These are phyloP conservation scores for Kazachstania psychrophila DNA, from an alignment of 805 yeast genomes.

Conservation along the genomic window DNA sequence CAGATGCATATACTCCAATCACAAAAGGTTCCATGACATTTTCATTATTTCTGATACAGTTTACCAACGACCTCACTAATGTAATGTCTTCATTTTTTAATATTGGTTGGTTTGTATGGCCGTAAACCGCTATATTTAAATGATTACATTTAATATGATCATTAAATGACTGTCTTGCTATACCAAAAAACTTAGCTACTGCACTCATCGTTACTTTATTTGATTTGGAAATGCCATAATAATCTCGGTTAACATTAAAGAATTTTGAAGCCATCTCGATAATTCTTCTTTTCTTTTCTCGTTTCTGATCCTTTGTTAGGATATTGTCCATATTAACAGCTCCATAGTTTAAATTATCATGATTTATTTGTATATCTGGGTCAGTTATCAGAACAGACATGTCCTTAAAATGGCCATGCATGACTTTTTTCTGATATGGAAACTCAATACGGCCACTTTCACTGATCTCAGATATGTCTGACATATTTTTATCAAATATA, in stretches of 20 bases:
- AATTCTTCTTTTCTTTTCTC: conserved; percentile 5
- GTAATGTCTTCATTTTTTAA: conserved; percentile 4
- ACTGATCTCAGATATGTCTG: too few species aligned
- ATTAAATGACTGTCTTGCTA: conserved; percentile 9
- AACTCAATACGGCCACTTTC: too few species aligned
- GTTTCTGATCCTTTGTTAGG: conserved; percentile 2
- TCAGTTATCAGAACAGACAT: conserved; percentile 5
- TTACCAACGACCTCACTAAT: background rate
- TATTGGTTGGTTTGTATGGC: conserved; percentile 5
- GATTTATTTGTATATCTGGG: conserved; percentile 4
- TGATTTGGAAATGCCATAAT: background rate
- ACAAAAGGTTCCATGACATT: background rate
- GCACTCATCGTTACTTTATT: conserved; percentile 3
- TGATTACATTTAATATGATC: conserved; percentile 10
- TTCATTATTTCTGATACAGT: background rate
- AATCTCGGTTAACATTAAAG: conserved; percentile 2
- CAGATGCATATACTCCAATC: conserved; percentile 1
- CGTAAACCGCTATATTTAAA: conserved; percentile 7
- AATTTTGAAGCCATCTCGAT: conserved; percentile 8
- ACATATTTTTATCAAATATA: too few species aligned
- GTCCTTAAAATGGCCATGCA: conserved; percentile 6
- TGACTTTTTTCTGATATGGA: too few species aligned
- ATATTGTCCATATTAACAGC: conserved; percentile 2
- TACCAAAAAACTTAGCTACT: conserved; percentile 7
- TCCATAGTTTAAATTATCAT: conserved; percentile 3